phyloP scores from a whole-genome alignment of 495 filamentous ascomycete species.

The Penicillium lividum region DNA sequence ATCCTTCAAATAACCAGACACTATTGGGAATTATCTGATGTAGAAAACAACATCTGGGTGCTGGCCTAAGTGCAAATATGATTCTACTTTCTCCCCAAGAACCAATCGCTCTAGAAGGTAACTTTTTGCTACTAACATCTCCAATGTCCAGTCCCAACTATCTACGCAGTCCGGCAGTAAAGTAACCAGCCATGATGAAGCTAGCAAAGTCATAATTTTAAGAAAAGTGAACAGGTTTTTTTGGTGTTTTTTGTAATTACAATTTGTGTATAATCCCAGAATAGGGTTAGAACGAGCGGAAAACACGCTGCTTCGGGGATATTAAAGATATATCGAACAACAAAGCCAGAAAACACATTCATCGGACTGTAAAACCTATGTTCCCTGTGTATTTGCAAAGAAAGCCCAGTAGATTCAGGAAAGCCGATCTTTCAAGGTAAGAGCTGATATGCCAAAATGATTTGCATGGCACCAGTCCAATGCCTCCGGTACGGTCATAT shows the following conservation, averaged over 20 bases:
- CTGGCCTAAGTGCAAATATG: too few relatives aligned
- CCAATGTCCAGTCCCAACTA: not conserved
- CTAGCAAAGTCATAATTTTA: not conserved
- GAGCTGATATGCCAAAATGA: slow-evolving; percentile 31
- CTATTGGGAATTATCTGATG: not conserved
- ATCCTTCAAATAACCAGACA: not conserved
- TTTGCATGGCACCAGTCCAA: slow-evolving; percentile 24
- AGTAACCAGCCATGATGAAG: not conserved
- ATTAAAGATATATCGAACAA: slow-evolving; percentile 53
- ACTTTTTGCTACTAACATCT: not conserved
- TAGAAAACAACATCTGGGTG: not conserved
- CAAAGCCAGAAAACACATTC: slow-evolving; percentile 42
- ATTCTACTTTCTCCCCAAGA: too few relatives aligned
- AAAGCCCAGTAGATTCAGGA: slow-evolving; percentile 31
- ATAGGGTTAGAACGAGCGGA: slow-evolving; percentile 37
- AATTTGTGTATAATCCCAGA: slow-evolving; percentile 15
- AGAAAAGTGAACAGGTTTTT: slow-evolving; percentile 10
- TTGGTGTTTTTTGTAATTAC: slow-evolving; percentile 30
- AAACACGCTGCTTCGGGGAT: slow-evolving; percentile 47
- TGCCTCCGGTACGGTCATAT: slow-evolving; percentile 22
- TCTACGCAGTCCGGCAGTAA: not conserved
- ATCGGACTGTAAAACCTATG: slow-evolving; percentile 44
- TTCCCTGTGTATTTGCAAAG: slow-evolving; percentile 46
- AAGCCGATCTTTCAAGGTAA: slow-evolving; percentile 27
- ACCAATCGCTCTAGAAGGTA: not conserved